A percentile compares a stretch with the other conserved stretches of the same genome.
phyloP scores from a whole-genome alignment of 2,329 filamentous ascomycete species.

The Monosporascus sp. region DNA sequence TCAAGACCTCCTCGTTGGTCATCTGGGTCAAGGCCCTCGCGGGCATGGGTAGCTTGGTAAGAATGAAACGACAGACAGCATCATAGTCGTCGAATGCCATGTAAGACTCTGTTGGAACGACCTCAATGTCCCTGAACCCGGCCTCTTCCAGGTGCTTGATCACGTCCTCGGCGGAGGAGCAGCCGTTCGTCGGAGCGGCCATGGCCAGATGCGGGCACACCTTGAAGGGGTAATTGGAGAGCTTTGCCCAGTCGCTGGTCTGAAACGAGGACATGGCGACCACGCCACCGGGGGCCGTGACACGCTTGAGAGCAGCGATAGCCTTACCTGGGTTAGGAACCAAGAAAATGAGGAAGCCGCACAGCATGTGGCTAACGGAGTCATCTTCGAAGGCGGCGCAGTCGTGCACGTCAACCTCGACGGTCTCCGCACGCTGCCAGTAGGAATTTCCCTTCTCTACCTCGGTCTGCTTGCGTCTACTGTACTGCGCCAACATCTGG shows the following conservation, averaged over 20 bases:
- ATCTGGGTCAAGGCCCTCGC: constrained; percentile 7
- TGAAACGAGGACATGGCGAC: constrained; percentile 7
- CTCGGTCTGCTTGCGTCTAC: constrained; percentile 1
- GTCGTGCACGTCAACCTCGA: constrained; percentile 3
- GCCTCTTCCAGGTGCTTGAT: neutral
- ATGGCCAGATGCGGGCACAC: constrained; percentile 6
- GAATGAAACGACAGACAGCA: constrained; percentile 6
- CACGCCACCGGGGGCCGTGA: constrained; percentile 6
- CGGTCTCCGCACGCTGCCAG: constrained; percentile 5
- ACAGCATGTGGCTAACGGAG: constrained; percentile 9
- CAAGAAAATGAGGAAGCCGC: constrained; percentile 7
- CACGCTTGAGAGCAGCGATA: constrained; percentile 5
- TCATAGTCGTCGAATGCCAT: constrained; percentile 8
- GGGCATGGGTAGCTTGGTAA: constrained; percentile 7
- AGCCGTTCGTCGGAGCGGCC: constrained; percentile 2
- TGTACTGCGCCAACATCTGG: constrained; percentile 9
- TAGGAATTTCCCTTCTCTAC: constrained; percentile 1
- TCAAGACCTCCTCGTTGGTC: constrained; percentile 9
- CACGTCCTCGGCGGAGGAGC: constrained; percentile 4
- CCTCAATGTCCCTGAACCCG: constrained; percentile 7
- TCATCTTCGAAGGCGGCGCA: constrained; percentile 5
- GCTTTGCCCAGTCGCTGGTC: constrained; percentile 7
- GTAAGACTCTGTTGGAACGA: constrained; percentile 2
- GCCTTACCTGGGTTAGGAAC: constrained; percentile 6
- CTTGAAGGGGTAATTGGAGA: constrained; percentile 6